Percentiles rank a stretch among this genome's conserved stretches.
phyloP scores from a whole-genome alignment of 75 land plant genomes.

The Picea glauca region DNA sequence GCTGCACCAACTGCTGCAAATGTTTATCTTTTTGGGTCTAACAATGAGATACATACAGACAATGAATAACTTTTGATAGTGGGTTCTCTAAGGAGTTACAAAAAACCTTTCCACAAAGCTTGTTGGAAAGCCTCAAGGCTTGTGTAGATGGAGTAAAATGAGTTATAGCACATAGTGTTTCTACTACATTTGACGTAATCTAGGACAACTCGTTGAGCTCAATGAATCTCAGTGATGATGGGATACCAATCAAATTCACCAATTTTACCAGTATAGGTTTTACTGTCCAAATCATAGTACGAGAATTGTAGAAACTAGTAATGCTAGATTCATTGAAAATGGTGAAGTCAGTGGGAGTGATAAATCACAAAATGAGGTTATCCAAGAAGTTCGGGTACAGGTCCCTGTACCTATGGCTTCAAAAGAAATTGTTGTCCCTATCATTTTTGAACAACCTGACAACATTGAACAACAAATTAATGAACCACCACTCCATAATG shows the following conservation, averaged over 20 bases:
- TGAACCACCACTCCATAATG: too few species aligned
- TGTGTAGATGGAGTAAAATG: slow-evolving; percentile 78
- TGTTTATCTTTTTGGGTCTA: slow-evolving; percentile 78
- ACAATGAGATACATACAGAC: slow-evolving; percentile 79
- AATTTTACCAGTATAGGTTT: slow-evolving; percentile 59
- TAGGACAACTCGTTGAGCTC: slow-evolving; percentile 72
- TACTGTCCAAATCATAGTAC: too few species aligned
- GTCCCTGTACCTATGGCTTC: too few species aligned
- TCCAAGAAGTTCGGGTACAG: too few species aligned
- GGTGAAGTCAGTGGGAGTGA: too few species aligned
- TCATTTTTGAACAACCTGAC: too few species aligned
- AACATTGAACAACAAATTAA: too few species aligned
- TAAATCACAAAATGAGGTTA: too few species aligned
- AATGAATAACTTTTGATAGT: slow-evolving; percentile 80
- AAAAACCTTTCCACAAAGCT: slow-evolving; percentile 75
- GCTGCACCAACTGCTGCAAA: slow-evolving; percentile 29
- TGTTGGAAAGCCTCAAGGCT: slow-evolving; percentile 67
- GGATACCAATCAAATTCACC: slow-evolving; percentile 92
- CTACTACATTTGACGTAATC: slow-evolving; percentile 94
- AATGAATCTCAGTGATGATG: slow-evolving; percentile 97
- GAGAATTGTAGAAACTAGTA: too few species aligned
- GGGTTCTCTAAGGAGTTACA: slow-evolving; percentile 77
- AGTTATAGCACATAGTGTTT: slow-evolving; percentile 81
- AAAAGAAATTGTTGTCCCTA: too few species aligned
- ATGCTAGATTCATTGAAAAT: too few species aligned